Evolutionary conservation across 768 basidiomycete species (phyloP).

Genomic region (Boletus patriciae): DNA sequence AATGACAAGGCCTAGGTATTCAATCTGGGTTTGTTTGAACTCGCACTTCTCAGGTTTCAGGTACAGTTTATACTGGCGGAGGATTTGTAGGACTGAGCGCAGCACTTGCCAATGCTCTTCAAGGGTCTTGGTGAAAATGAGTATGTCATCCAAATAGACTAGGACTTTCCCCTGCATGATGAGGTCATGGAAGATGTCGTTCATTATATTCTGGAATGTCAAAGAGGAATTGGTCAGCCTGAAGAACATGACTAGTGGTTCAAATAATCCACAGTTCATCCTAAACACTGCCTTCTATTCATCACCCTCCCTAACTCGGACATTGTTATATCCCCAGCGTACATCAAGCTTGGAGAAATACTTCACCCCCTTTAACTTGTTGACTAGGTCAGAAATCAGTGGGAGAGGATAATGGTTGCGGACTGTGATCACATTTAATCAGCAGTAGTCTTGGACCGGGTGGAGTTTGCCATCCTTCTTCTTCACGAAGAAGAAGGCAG

Average conservation of each 20-base stretch:
- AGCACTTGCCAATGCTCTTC: slow-evolving; percentile 4
- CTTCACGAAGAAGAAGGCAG: neutral
- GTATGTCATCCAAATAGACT: slow-evolving; percentile 36
- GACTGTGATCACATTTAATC: neutral
- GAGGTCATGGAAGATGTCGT: slow-evolving; percentile 31
- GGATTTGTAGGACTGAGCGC: slow-evolving; percentile 16
- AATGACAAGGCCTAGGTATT: slow-evolving; percentile 38
- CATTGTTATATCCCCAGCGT: neutral
- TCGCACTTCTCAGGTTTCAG: slow-evolving; percentile 20
- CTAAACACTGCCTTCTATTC: neutral
- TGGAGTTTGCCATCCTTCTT: neutral
- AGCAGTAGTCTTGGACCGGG: neutral
- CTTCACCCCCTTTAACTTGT: neutral
- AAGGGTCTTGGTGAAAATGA: slow-evolving; percentile 27
- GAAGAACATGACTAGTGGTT: slow-evolving; percentile 42
- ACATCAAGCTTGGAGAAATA: neutral
- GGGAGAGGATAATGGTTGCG: neutral
- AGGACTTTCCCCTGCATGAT: slow-evolving; percentile 27
- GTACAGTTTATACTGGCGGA: slow-evolving; percentile 22
- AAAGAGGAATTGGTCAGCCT: slow-evolving; percentile 28
- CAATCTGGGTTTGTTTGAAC: slow-evolving; percentile 16
- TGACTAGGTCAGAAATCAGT: neutral
- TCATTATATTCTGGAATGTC: slow-evolving; percentile 3
- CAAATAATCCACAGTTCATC: slow-evolving; percentile 30
- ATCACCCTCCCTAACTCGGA: neutral